These are phyloP conservation scores for Tetracladium marchalianum DNA, from an alignment of 495 filamentous ascomycete genomes.

Conservation along the genomic window DNA sequence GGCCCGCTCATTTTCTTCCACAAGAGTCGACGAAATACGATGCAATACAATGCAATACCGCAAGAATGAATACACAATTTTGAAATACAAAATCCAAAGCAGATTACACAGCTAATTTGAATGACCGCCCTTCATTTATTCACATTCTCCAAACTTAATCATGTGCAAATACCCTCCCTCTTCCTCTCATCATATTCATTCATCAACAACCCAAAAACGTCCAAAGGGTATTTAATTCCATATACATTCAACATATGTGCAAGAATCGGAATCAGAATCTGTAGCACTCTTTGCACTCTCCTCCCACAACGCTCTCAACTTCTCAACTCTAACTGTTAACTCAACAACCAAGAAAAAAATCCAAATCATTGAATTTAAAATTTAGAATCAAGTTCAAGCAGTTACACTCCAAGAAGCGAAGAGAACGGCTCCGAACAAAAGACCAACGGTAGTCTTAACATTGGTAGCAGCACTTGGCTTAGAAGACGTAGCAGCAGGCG, in stretches of 20 bases:
- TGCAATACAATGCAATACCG: too few relatives aligned
- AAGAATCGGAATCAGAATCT: neutral
- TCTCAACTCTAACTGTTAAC: too few relatives aligned
- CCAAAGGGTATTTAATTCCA: neutral
- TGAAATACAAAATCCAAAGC: too few relatives aligned
- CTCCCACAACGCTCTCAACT: too few relatives aligned
- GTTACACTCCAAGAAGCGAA: neutral
- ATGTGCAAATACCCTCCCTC: neutral
- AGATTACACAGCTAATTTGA: too few relatives aligned
- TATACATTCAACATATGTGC: neutral
- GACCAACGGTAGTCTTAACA: conserved; percentile 7
- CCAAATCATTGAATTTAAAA: neutral
- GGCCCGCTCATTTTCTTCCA: too few relatives aligned
- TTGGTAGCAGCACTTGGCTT: conserved; percentile 21
- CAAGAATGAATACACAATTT: too few relatives aligned
- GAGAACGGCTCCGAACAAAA: neutral
- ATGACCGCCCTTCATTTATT: neutral
- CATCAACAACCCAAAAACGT: neutral
- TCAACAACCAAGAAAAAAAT: neutral
- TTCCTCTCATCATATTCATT: neutral
- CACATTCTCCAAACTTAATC: neutral
- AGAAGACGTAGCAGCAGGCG: conserved; percentile 12
- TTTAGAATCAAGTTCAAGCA: neutral
- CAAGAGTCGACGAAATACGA: too few relatives aligned
- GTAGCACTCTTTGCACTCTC: neutral